Percentiles rank a stretch among this genome's conserved stretches.
These are phyloP conservation scores for Coleophoma cylindrospora DNA, from an alignment of 2,329 filamentous ascomycete genomes.

Conservation along the genomic window DNA sequence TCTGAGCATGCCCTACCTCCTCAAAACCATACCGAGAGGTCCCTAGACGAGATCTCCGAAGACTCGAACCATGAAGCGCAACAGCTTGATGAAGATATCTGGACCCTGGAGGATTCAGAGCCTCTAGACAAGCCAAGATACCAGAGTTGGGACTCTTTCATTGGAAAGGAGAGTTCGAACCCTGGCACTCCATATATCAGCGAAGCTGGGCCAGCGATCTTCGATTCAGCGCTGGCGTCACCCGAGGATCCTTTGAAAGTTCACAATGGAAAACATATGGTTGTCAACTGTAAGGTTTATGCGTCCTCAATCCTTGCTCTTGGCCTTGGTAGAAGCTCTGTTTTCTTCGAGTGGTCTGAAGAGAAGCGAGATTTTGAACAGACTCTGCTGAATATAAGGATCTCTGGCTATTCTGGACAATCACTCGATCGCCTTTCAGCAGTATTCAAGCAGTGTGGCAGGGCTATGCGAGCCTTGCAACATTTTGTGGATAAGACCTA, in stretches of 20 bases:
- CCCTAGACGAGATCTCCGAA: conserved; percentile 2
- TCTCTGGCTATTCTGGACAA: conserved; percentile 44
- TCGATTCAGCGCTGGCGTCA: conserved; percentile 55
- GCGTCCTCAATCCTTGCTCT: conserved; percentile 57
- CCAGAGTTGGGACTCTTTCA: conserved; percentile 68
- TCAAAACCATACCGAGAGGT: conserved; percentile 3
- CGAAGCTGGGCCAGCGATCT: conserved; percentile 60
- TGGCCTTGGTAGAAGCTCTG: conserved; percentile 65
- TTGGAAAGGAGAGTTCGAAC: conserved; percentile 33
- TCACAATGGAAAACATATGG: conserved; percentile 31
- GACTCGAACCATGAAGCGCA: conserved; percentile 19
- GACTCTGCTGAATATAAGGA: conserved; percentile 39
- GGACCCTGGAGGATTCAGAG: conserved; percentile 37
- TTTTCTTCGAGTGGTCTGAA: conserved; percentile 61
- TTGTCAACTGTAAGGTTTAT: conserved; percentile 45
- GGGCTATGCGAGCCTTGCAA: conserved; percentile 23
- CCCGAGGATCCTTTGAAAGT: conserved; percentile 34
- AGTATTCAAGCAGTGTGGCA: conserved; percentile 30
- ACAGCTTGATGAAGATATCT: conserved; percentile 32
- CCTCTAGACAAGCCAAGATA: conserved; percentile 32
- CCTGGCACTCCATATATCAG: conserved; percentile 52
- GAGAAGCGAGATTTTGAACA: conserved; percentile 47
- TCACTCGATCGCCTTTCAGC: conserved; percentile 39
- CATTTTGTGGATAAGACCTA: conserved; percentile 24
- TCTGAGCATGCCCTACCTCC: conserved; percentile 6